A percentile compares a stretch with the other conserved stretches of the same genome.
phyloP scores from a whole-genome alignment of 1,139 yeast species.

The Sugiyamaella castrensis region DNA sequence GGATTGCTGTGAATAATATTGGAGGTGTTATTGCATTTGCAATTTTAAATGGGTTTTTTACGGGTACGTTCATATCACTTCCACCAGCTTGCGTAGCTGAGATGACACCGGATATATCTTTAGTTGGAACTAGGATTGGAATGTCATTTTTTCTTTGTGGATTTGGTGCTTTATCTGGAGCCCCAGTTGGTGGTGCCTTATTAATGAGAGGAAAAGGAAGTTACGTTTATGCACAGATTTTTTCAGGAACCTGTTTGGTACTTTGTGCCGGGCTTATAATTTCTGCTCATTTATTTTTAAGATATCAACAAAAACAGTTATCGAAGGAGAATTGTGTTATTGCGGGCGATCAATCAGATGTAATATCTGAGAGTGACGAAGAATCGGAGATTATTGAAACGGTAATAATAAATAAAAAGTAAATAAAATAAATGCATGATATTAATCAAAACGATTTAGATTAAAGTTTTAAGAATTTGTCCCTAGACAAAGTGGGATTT shows the following conservation, averaged over 20 bases:
- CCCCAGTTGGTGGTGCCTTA: conserved; percentile 55
- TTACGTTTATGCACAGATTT: conserved; percentile 25
- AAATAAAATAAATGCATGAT: too few relatives aligned
- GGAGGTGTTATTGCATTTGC: conserved; percentile 45
- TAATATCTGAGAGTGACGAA: too few relatives aligned
- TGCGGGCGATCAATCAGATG: too few relatives aligned
- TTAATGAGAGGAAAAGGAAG: conserved; percentile 22
- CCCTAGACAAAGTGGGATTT: too few relatives aligned
- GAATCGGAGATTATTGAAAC: too few relatives aligned
- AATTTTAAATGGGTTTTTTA: conserved; percentile 49
- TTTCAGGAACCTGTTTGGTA: conserved; percentile 20
- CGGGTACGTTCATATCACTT: conserved; percentile 45
- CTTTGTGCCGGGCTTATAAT: conserved; percentile 51
- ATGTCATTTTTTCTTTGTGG: conserved; percentile 54
- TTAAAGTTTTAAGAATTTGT: too few relatives aligned
- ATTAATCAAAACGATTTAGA: too few relatives aligned
- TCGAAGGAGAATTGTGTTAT: too few relatives aligned
- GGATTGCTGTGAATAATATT: conserved; percentile 44
- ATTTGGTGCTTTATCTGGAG: conserved; percentile 51
- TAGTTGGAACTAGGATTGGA: conserved; percentile 50
- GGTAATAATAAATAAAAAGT: too few relatives aligned
- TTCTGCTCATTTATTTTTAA: conserved; percentile 45
- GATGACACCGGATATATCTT: conserved; percentile 47
- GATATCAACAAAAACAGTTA: too few relatives aligned
- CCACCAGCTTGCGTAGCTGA: conserved; percentile 46